A percentile compares a stretch with the other conserved stretches of the same genome.
Conservation (phyloP, 495 filamentous ascomycete species). For the Amphirosellinia nigrospora region DNA sequence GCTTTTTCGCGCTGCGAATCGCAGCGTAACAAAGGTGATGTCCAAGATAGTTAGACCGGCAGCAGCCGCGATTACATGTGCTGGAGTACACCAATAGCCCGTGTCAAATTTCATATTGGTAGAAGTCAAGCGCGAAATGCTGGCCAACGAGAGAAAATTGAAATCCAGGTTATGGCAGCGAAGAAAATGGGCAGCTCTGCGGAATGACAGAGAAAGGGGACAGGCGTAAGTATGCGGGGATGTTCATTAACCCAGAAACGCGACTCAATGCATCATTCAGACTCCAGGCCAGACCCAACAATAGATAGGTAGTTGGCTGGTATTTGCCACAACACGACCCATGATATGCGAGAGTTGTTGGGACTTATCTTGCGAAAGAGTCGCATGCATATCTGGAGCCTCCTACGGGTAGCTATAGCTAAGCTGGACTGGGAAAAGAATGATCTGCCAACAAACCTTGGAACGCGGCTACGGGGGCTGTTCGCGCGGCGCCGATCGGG, state of each 20-base stretch:
- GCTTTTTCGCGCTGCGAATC: slow-evolving; percentile 31
- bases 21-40: slow-evolving; percentile 23
- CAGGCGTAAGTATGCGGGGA: background rate
- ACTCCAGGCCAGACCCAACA: background rate
- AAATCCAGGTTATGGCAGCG: background rate
- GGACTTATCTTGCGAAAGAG: background rate
- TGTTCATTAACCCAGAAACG: background rate
- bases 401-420: background rate
- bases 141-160: background rate
- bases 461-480: background rate
- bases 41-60: slow-evolving; percentile 16
- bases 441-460: background rate
- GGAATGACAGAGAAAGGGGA: background rate
- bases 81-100: background rate
- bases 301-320: background rate
- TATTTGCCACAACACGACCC: background rate
- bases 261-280: background rate
- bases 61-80: background rate
- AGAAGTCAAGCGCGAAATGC: background rate
- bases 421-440: background rate
- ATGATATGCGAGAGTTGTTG: background rate
- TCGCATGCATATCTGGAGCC: background rate
- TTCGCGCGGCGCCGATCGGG: background rate
- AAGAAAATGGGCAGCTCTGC: background rate
- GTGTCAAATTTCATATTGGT: background rate